Conservation (phyloP, 208 protist genomes). For the Leishmania lainsoni region DNA sequence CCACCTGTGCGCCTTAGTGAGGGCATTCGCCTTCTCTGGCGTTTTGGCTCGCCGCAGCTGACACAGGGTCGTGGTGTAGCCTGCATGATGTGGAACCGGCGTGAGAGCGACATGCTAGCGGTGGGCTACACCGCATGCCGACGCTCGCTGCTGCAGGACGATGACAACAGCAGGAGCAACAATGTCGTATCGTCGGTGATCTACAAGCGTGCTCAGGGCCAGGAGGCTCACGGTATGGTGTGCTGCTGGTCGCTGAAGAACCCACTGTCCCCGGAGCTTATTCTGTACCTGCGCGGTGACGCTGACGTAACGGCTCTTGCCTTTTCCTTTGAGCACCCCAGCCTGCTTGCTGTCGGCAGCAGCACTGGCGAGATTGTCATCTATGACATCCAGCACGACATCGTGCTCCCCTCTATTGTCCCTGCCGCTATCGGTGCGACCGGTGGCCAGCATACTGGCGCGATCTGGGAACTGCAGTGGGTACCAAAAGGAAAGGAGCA, state of each 20-base stretch:
- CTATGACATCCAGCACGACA: slow-evolving; percentile 92
- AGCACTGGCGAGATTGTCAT: slow-evolving; percentile 93
- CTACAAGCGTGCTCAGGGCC: slow-evolving; percentile 15
- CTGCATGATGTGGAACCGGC: slow-evolving; percentile 93
- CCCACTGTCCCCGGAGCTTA: slow-evolving; percentile 87
- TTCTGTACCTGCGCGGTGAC: slow-evolving; percentile 74
- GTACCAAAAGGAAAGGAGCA: slow-evolving; percentile 86
- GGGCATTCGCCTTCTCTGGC: slow-evolving; percentile 85
- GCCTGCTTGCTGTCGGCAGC: slow-evolving; percentile 93
- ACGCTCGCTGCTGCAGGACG: not conserved
- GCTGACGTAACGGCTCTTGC: slow-evolving; percentile 91
- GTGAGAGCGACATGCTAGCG: slow-evolving; percentile 86
- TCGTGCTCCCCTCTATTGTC: slow-evolving; percentile 70
- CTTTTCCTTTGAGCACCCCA: slow-evolving; percentile 92
- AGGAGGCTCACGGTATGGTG: slow-evolving; percentile 78
- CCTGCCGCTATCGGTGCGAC: slow-evolving; percentile 42
- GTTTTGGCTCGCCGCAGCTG: slow-evolving; percentile 69
- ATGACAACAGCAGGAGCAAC: not conserved
- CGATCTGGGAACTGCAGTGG: slow-evolving; percentile 96
- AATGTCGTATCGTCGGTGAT: not conserved
- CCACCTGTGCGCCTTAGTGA: slow-evolving; percentile 37
- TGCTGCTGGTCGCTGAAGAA: slow-evolving; percentile 98
- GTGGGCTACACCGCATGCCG: slow-evolving; percentile 49
- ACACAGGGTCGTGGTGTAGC: slow-evolving; percentile 83
- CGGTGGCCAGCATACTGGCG: slow-evolving; percentile 92